phyloP scores from a whole-genome alignment of 139 green algal genomes.

The Closterium sp. region DNA sequence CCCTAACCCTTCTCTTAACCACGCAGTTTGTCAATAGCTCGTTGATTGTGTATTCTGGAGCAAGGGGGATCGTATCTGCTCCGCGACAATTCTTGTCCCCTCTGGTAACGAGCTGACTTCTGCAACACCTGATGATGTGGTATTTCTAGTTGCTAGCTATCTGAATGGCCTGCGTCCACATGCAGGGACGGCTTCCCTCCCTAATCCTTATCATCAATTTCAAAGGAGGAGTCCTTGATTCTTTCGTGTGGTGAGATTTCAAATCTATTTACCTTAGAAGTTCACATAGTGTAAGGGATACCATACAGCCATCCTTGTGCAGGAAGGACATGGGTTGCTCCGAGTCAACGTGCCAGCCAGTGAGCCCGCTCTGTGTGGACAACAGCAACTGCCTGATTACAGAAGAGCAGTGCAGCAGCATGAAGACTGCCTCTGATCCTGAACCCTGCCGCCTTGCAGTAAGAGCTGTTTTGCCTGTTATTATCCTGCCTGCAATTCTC shows the following conservation, averaged over 20 bases:
- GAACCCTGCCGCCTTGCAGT: neutral
- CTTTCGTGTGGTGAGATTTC: neutral
- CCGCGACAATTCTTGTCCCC: slow-evolving; percentile 3
- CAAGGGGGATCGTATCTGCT: neutral
- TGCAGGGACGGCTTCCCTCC: neutral
- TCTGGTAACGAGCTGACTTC: neutral
- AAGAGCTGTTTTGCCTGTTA: neutral
- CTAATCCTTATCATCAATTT: neutral
- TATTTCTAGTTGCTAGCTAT: neutral
- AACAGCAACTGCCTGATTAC: neutral
- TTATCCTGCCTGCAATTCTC: neutral
- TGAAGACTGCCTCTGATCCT: neutral
- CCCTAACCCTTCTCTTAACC: neutral
- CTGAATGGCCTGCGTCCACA: neutral
- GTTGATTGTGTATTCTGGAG: slow-evolving; percentile 18
- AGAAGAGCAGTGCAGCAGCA: neutral
- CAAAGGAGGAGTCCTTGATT: neutral
- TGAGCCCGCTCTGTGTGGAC: neutral
- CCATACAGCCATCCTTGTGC: neutral
- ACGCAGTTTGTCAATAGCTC: slow-evolving; percentile 9
- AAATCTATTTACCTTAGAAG: neutral
- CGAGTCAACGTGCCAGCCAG: neutral
- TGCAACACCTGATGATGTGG: neutral
- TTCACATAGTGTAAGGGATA: neutral
- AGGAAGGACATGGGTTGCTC: neutral